These are phyloP conservation scores for Zanthoxylum bungeanum DNA, from an alignment of 345 rosid genomes.

Conservation along the genomic window DNA sequence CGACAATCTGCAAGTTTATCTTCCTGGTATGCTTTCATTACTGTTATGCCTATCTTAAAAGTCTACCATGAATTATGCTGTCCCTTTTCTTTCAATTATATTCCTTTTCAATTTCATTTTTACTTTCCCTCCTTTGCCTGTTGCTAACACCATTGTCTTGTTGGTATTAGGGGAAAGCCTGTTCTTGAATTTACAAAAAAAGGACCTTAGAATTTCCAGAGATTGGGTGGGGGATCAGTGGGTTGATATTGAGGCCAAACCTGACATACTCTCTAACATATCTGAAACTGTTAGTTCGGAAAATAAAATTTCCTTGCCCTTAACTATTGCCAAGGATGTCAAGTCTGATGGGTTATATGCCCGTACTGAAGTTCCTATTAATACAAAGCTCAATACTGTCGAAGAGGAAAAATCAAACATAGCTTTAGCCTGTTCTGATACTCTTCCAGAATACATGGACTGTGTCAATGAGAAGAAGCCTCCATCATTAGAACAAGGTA, in stretches of 20 bases:
- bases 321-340: slow-evolving; percentile 39
- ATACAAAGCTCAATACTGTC: slow-evolving; percentile 23
- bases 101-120: not conserved
- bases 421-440: slow-evolving; percentile 23
- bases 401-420: slow-evolving; percentile 41
- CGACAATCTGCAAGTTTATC: slow-evolving; percentile 57
- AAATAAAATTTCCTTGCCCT: slow-evolving; percentile 42
- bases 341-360: slow-evolving; percentile 25
- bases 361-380: slow-evolving; percentile 19
- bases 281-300: slow-evolving; percentile 34
- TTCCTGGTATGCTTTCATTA: slow-evolving; percentile 56
- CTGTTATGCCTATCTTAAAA: slow-evolving; percentile 43
- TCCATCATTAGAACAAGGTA: slow-evolving; percentile 26
- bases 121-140: slow-evolving; percentile 7
- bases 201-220: slow-evolving; percentile 64
- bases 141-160: slow-evolving; percentile 14
- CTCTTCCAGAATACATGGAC: slow-evolving; percentile 34
- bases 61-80: not conserved
- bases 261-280: slow-evolving; percentile 56
- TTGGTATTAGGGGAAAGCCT: slow-evolving; percentile 64
- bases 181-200: slow-evolving; percentile 48
- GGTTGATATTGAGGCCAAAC: slow-evolving; percentile 65
- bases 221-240: slow-evolving; percentile 81
- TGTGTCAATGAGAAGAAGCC: slow-evolving; percentile 21
- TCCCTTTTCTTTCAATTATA: slow-evolving; percentile 5